Conservation (phyloP, 2,329 filamentous ascomycete species). For the Aspergillus clavatus region DNA sequence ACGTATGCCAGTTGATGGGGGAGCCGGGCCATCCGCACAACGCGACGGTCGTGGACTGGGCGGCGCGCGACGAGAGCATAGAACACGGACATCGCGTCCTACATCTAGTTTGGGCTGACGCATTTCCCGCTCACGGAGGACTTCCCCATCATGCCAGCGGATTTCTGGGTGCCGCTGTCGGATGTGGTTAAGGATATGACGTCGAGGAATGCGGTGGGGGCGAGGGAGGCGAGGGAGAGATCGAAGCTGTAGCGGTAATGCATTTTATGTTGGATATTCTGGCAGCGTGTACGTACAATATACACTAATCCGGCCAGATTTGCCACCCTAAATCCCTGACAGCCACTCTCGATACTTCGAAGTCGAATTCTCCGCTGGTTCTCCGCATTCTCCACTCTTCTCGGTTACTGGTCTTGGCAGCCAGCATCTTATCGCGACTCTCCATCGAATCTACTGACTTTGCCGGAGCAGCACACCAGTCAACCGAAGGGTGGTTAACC, state of each 20-base stretch:
- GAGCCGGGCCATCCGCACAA: constrained; percentile 35
- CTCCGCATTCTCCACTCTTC: no score
- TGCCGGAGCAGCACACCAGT: no score
- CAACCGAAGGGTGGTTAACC: no score
- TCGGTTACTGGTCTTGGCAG: no score
- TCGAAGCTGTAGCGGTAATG: neutral
- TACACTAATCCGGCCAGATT: no score
- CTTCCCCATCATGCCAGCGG: constrained; percentile 56
- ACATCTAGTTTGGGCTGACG: constrained; percentile 55
- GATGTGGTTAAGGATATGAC: neutral
- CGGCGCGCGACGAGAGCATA: constrained; percentile 47
- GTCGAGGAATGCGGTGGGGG: neutral
- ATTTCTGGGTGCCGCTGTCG: constrained; percentile 52
- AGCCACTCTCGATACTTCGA: no score
- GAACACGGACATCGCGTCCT: constrained; percentile 54
- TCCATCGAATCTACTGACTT: no score
- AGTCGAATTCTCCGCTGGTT: no score
- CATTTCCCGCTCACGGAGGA: constrained; percentile 50
- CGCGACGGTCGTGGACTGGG: constrained; percentile 41
- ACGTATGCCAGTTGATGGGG: constrained; percentile 55
- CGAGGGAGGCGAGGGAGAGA: neutral
- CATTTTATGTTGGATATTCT: neutral
- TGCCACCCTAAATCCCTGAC: no score
- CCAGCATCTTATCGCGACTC: no score
- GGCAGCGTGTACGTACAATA: no score